Conservation (phyloP, 306 rosid species). For the Quercus robur region DNA sequence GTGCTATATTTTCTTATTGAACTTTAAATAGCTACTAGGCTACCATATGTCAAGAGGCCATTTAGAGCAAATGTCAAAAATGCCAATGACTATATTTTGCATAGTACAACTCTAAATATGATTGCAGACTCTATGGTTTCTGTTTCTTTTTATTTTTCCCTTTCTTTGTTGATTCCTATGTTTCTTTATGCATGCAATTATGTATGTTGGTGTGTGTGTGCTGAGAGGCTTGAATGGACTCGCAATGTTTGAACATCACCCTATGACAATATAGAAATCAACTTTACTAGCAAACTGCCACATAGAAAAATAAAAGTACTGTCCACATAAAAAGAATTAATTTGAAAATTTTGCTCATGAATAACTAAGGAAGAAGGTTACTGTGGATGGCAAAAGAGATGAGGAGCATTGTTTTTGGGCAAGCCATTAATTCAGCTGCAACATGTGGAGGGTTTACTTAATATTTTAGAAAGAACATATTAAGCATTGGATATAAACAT, state of each 20-base stretch:
- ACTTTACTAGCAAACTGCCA: background rate
- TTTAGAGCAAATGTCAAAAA: no score
- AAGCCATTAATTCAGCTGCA: background rate
- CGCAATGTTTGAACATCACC: no score
- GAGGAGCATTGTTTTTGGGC: background rate
- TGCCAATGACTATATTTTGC: no score
- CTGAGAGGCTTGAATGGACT: no score
- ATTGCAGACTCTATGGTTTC: no score
- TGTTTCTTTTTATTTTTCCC: background rate
- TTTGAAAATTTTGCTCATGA: background rate
- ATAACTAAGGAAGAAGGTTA: background rate
- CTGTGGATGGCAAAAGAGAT: background rate
- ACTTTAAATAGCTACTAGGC: no score
- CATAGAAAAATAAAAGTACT: background rate
- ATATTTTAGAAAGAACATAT: background rate
- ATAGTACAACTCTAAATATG: no score
- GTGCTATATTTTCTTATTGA: no score
- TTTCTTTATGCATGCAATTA: no score
- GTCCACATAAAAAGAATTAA: background rate
- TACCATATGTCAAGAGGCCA: no score
- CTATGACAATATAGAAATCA: background rate
- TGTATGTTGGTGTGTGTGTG: no score
- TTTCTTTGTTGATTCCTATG: background rate
- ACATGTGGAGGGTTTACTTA: background rate
- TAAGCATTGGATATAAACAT: constrained; percentile 11